These are phyloP conservation scores for Colletotrichum siamense DNA, from an alignment of 2,329 filamentous ascomycete genomes.

Conservation along the genomic window DNA sequence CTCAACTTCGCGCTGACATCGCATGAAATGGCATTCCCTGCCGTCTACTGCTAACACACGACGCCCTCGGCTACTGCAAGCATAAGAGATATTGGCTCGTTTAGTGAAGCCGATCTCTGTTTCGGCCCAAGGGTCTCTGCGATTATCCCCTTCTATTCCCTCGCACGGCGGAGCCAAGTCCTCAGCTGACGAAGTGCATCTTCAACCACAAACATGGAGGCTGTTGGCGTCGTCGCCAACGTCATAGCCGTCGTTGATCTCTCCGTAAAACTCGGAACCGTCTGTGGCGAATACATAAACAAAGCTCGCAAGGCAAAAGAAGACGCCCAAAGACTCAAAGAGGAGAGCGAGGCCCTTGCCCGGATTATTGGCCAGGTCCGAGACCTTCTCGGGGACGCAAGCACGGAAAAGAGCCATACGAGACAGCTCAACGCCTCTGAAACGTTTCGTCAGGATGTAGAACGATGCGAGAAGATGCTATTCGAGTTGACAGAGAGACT, in stretches of 20 bases:
- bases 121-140: fast-evolving
- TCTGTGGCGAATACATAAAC: neutral
- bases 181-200: neutral
- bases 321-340: fast-evolving
- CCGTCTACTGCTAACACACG: fast-evolving
- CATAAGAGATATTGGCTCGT: fast-evolving
- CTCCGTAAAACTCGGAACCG: neutral
- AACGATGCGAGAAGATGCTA: neutral
- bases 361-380: neutral
- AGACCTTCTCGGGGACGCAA: fast-evolving
- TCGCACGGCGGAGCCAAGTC: too few species aligned
- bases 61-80: fast-evolving
- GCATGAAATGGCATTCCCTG: fast-evolving
- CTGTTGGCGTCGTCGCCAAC: neutral
- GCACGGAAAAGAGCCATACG: fast-evolving
- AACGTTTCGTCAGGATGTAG: fast-evolving
- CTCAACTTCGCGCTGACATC: fast-evolving
- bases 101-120: fast-evolving
- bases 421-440: neutral
- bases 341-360: neutral
- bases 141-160: too few species aligned
- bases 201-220: neutral
- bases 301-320: neutral
- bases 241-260: neutral
- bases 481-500: neutral